Percentiles rank a stretch among this genome's conserved stretches.
Conservation (phyloP, 306 rosid genomes). For the Vachellia pachyceras region DNA sequence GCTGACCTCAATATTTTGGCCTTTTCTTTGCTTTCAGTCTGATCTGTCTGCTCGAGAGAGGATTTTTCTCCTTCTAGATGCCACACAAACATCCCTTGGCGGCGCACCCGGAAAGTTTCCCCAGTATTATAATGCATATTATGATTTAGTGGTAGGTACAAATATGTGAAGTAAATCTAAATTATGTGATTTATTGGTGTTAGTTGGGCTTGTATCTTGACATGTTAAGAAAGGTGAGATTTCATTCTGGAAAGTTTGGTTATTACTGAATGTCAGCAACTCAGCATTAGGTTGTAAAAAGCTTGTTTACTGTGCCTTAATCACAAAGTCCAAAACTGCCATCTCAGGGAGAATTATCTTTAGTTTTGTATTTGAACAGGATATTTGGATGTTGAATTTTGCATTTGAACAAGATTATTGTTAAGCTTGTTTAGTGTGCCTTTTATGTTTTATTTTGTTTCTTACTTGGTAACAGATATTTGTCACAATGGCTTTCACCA, state of each 20-base stretch:
- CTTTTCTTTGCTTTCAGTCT: conserved; percentile 61
- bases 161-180: conserved; percentile 16
- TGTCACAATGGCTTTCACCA: conserved; percentile 9
- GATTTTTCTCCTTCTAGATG: conserved; percentile 92
- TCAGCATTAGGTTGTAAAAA: not conserved
- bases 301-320: not conserved
- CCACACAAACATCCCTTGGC: conserved; percentile 94
- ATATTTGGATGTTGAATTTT: not conserved
- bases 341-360: not conserved
- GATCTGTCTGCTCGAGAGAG: conserved; percentile 86
- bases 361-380: not conserved
- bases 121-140: conserved; percentile 85
- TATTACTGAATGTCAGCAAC: not conserved
- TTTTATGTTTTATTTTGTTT: not conserved
- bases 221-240: conserved; percentile 15
- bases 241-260: not conserved
- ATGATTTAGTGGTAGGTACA: conserved; percentile 88
- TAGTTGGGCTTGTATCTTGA: conserved; percentile 2
- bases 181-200: conserved; percentile 27
- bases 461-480: conserved; percentile 4
- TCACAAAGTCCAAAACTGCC: not conserved
- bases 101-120: conserved; percentile 98
- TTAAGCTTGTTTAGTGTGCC: too few relatives aligned
- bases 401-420: not conserved
- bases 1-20: not conserved